Base-by-base conservation (phyloP, 139 green algal species). In the Edaphochlamys debaryana region DNA sequence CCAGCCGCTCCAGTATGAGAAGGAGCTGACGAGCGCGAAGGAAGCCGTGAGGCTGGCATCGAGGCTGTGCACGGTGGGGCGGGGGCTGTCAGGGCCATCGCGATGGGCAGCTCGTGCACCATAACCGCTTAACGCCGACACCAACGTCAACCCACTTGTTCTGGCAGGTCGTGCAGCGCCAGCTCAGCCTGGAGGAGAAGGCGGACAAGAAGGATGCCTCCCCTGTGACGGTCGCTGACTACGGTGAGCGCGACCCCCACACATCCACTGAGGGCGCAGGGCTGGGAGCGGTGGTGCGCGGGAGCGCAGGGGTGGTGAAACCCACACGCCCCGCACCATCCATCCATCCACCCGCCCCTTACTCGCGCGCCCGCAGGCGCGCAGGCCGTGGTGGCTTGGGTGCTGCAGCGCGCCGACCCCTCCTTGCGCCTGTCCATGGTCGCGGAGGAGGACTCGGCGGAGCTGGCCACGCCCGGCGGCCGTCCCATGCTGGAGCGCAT, bases 211-310 rank as follows among this genome's bases (percentile, higher is more conserved):
- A 90, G 4, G 96, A 99, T 79, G 89, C 91, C 37, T 97, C 92
- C 0, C 97, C 97, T 30, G 97, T 99, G 0, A 99, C 97, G 4
- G 95, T 99, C 8, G 97, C 97, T 19, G 97, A 99, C 84, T 99
- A 98, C 85, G 95, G 92, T 94, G 63, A 66, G 87, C 9, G 56
- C 45, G 11, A n/a, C n/a, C n/a, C n/a, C n/a, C n/a, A n/a, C n/a
- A n/a, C n/a, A n/a, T n/a, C n/a, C n/a, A n/a, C n/a, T n/a, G n/a
- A n/a, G n/a, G n/a, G n/a, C n/a, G n/a, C n/a, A n/a, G n/a, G n/a
- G n/a, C n/a, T n/a, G n/a, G n/a, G n/a, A n/a, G n/a, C n/a, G n/a
- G n/a, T n/a, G n/a, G n/a, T n/a, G n/a, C n/a, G n/a, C n/a, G n/a
- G n/a, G n/a, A n/a, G n/a, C n/a, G n/a, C n/a, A n/a, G n/a, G n/a